Evolutionary conservation across 2,329 filamentous ascomycete genomes (phyloP).

Genomic region (Microcera coccophila): DNA sequence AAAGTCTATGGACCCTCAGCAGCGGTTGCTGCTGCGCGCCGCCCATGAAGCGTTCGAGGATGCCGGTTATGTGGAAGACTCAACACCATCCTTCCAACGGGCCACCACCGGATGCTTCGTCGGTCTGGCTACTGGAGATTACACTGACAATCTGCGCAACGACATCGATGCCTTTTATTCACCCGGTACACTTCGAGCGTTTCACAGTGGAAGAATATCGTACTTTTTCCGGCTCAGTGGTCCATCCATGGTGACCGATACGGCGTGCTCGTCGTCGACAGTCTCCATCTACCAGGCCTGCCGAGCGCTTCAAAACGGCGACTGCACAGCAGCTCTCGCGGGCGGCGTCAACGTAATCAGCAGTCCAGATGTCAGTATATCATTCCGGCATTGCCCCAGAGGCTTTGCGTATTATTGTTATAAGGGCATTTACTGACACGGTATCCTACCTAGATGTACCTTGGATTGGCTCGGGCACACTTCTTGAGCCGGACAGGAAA

Average conservation of each 20-base stretch:
- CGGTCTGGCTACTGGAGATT: slow-evolving; percentile 3
- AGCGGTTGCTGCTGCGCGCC: slow-evolving; percentile 1
- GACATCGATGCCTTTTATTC: slow-evolving; percentile 6
- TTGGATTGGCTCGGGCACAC: slow-evolving; percentile 21
- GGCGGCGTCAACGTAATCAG: slow-evolving; percentile 36
- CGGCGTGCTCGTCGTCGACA: slow-evolving; percentile 38
- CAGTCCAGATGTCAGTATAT: slow-evolving; percentile 31
- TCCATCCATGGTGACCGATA: slow-evolving; percentile 34
- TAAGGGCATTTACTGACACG: slow-evolving; percentile 16
- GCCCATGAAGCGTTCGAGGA: slow-evolving; percentile 3
- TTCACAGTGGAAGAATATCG: slow-evolving; percentile 29
- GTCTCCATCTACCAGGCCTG: too few species aligned
- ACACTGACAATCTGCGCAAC: slow-evolving; percentile 4
- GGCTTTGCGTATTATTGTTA: neutral
- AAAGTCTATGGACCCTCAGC: slow-evolving; percentile 4
- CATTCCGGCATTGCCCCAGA: slow-evolving; percentile 14
- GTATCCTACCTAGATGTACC: slow-evolving; percentile 28
- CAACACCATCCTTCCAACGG: slow-evolving; percentile 1
- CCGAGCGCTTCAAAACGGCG: too few species aligned
- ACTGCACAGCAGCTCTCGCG: too few species aligned
- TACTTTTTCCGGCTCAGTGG: slow-evolving; percentile 39
- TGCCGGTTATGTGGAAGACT: slow-evolving; percentile 1
- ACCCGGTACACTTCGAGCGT: slow-evolving; percentile 29
- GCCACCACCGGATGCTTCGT: slow-evolving; percentile 2
- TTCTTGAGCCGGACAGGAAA: slow-evolving; percentile 27